Percentiles rank a stretch among this genome's conserved stretches.
Conservation (phyloP, 2,329 filamentous ascomycete genomes). For the Didymella sp. region DNA sequence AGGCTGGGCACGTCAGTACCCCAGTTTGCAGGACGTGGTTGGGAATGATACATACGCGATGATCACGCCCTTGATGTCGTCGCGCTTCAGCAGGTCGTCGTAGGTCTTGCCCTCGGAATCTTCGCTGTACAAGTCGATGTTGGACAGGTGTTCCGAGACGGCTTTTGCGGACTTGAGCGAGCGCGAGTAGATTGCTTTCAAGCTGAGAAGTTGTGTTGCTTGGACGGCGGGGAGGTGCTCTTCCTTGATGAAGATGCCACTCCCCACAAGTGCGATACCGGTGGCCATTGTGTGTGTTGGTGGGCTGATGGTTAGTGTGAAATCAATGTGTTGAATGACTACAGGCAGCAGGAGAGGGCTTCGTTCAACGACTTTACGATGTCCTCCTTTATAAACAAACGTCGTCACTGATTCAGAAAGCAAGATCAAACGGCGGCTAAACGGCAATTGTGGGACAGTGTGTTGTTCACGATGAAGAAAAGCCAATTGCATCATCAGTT, state of each 20-base stretch:
- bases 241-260: constrained; percentile 67
- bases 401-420: background rate
- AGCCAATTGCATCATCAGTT: constrained; percentile 14
- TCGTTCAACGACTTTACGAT: background rate
- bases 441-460: constrained; percentile 19
- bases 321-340: too few relatives aligned
- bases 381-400: background rate
- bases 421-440: constrained; percentile 26
- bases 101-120: constrained; percentile 58
- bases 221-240: constrained; percentile 69
- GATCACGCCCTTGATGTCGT: constrained; percentile 64
- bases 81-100: constrained; percentile 60
- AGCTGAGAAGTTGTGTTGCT: constrained; percentile 57
- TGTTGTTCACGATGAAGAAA: background rate
- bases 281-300: constrained; percentile 40
- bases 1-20: constrained; percentile 52
- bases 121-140: constrained; percentile 65
- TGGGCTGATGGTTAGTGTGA: background rate
- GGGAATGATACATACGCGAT: constrained; percentile 53
- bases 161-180: constrained; percentile 63
- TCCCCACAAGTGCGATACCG: constrained; percentile 67
- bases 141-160: constrained; percentile 46
- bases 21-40: background rate
- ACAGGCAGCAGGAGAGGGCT: background rate
- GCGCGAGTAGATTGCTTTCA: constrained; percentile 73